A percentile compares a stretch with the other conserved stretches of the same genome.
Conservation (phyloP, 306 rosid genomes). For the Erythrophleum fordii region DNA sequence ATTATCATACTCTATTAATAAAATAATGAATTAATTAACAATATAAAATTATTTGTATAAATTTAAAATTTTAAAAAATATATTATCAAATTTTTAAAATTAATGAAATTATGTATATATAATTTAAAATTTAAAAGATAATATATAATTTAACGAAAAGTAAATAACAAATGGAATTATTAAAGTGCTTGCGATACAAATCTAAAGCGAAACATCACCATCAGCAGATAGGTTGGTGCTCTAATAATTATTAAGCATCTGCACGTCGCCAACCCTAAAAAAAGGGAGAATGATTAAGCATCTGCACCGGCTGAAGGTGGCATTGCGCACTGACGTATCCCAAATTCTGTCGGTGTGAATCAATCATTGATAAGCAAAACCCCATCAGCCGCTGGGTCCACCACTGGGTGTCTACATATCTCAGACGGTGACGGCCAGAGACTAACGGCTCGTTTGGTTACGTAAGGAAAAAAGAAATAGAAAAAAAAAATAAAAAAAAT, state of each 20-base stretch:
- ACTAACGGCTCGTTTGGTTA: too few species aligned
- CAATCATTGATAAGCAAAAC: background rate
- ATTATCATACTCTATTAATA: too few species aligned
- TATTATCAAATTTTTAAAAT: too few species aligned
- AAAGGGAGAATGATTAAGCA: background rate
- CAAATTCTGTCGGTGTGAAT: background rate
- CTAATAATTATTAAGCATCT: too few species aligned
- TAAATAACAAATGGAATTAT: conserved; percentile 14
- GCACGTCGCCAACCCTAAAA: background rate
- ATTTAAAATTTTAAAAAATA: too few species aligned
- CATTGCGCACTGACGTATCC: conserved; percentile 3
- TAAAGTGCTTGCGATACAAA: conserved; percentile 11
- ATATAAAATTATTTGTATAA: too few species aligned
- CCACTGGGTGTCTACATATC: conserved; percentile 7
- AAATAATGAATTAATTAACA: too few species aligned
- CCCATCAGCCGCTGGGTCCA: conserved; percentile 21
- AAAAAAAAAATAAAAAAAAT: too few species aligned
- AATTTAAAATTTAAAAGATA: too few species aligned
- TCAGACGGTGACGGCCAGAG: conserved; percentile 23
- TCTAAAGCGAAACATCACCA: conserved; percentile 30
- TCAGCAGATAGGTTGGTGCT: conserved; percentile 37
- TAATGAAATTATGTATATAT: too few species aligned
- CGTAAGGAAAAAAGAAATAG: too few species aligned
- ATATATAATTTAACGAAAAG: too few species aligned
- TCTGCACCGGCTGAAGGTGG: conserved; percentile 27